Evolutionary conservation across 768 basidiomycete genomes (phyloP).

Genomic region (Russula emetica): DNA sequence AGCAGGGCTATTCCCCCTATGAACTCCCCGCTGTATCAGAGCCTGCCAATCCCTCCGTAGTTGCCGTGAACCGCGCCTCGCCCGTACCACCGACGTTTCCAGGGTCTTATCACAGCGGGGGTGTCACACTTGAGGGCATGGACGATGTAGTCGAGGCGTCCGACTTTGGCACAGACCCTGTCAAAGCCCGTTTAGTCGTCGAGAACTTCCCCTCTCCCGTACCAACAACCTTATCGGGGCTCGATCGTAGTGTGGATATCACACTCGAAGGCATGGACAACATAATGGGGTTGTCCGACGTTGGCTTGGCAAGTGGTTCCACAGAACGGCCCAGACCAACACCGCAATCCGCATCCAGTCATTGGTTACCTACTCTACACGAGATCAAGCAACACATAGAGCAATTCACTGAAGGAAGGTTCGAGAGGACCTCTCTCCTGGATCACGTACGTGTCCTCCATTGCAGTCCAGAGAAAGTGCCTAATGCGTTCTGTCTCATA

Average conservation of each 20-base stretch:
- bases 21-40: background rate
- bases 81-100: background rate
- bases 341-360: background rate
- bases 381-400: constrained; percentile 13
- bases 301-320: too few species aligned
- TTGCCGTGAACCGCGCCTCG: background rate
- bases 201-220: background rate
- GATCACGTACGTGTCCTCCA: background rate
- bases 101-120: background rate
- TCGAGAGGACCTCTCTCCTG: constrained; percentile 2
- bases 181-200: background rate
- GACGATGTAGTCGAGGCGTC: background rate
- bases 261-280: background rate
- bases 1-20: background rate
- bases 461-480: background rate
- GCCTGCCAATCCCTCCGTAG: background rate
- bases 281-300: background rate
- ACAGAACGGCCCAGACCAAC: background rate
- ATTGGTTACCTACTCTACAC: background rate
- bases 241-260: background rate
- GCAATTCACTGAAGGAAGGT: background rate
- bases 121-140: background rate
- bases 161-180: background rate
- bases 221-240: background rate
- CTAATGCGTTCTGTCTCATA: background rate